phyloP scores from a whole-genome alignment of 2,329 filamentous ascomycete species.

The Aspergillus awamori region DNA sequence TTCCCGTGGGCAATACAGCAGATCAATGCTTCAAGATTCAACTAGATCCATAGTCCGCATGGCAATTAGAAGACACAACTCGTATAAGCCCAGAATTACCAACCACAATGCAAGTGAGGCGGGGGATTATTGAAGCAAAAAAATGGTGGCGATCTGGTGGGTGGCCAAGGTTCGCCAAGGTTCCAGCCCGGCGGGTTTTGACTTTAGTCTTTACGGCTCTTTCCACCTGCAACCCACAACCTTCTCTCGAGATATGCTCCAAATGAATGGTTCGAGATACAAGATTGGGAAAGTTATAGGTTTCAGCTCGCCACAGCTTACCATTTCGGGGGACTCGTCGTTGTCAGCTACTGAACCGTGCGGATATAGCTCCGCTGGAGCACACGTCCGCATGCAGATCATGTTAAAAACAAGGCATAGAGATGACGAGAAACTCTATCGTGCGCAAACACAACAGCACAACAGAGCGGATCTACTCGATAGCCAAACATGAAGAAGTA shows the following conservation, averaged over 20 bases:
- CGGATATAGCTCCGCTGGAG: not conserved
- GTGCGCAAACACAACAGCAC: not conserved
- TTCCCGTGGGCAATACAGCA: conserved; percentile 1
- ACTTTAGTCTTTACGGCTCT: not conserved
- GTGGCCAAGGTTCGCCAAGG: conserved; percentile 11
- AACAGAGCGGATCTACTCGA: not conserved
- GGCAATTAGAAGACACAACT: not conserved
- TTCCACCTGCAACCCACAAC: not conserved
- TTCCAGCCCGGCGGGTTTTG: not conserved
- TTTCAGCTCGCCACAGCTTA: not conserved
- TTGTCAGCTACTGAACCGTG: not conserved
- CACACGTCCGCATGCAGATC: not conserved
- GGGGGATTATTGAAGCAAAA: not conserved
- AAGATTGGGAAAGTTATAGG: not conserved
- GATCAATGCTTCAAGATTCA: not conserved
- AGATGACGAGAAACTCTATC: not conserved
- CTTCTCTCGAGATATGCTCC: not conserved
- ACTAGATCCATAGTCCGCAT: not conserved
- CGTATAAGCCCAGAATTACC: not conserved
- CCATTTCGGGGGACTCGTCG: not conserved
- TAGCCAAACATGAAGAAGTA: too few relatives aligned
- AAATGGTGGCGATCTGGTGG: not conserved
- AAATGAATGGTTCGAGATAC: not conserved
- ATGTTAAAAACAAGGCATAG: not conserved
- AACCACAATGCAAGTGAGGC: not conserved